phyloP scores from a whole-genome alignment of 2,329 filamentous ascomycete species.

The Penicillium hesseltinei region DNA sequence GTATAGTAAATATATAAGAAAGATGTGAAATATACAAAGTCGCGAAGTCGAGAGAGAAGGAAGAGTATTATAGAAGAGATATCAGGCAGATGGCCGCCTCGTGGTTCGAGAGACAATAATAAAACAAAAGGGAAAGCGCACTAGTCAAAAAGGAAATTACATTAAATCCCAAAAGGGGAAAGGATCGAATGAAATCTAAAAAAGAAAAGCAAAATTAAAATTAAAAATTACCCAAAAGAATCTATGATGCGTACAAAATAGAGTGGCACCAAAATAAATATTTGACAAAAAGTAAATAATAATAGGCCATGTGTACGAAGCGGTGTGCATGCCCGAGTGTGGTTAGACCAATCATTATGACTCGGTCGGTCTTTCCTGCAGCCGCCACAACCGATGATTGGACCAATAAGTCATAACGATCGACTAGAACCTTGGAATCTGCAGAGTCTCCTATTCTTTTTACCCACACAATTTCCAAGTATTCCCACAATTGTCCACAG shows the following conservation, averaged over 20 bases:
- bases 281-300: background rate
- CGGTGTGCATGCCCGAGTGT: constrained; percentile 1
- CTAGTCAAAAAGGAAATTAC: constrained; percentile 7
- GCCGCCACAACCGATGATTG: constrained; percentile 9
- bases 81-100: constrained; percentile 36
- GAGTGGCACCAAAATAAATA: background rate
- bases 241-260: constrained; percentile 11
- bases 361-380: constrained; percentile 1
- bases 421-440: constrained; percentile 2
- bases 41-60: constrained; percentile 29
- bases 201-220: constrained; percentile 15
- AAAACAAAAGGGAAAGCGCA: background rate
- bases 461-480: background rate
- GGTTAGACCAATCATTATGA: constrained; percentile 7
- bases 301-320: constrained; percentile 8
- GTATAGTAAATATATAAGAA: constrained; percentile 1
- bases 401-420: constrained; percentile 1
- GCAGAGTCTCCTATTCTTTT: background rate
- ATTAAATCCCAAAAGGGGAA: constrained; percentile 13
- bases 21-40: background rate
- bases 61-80: constrained; percentile 36
- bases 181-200: constrained; percentile 13
- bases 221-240: background rate
- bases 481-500: background rate
- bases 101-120: constrained; percentile 15